A percentile compares a stretch with the other conserved stretches of the same genome.
Evolutionary conservation across 1,139 yeast genomes (phyloP).

Genomic region (Diutina scorzettiae): DNA sequence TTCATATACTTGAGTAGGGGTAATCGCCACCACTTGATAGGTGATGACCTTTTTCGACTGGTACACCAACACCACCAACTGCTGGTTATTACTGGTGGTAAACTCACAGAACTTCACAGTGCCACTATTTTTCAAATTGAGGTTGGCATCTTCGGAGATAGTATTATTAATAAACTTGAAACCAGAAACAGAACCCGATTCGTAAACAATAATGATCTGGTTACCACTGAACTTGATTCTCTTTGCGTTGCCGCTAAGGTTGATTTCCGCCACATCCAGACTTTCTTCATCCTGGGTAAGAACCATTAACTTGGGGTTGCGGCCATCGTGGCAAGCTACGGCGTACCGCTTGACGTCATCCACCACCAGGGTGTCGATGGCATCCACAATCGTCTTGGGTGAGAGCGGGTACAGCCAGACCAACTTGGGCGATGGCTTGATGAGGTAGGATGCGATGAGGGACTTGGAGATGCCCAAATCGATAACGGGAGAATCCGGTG

Average conservation of each 20-base stretch:
- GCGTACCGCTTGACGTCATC: conserved; percentile 18
- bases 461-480: conserved; percentile 71
- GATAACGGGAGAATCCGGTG: conserved; percentile 10
- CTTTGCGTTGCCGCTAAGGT: background rate
- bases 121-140: background rate
- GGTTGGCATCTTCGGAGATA: background rate
- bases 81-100: background rate
- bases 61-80: background rate
- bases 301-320: conserved; percentile 27
- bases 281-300: conserved; percentile 13
- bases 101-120: background rate
- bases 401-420: conserved; percentile 64
- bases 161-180: background rate
- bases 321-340: conserved; percentile 37
- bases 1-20: background rate
- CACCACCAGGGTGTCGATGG: conserved; percentile 21
- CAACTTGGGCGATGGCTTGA: conserved; percentile 73
- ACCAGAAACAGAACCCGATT: background rate
- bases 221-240: background rate
- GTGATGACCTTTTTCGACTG: background rate
- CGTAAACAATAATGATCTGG: background rate
- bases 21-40: background rate
- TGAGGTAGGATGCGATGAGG: conserved; percentile 55
- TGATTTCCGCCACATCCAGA: background rate
- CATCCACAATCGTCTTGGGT: conserved; percentile 41